Conservation (phyloP, 257 asterid genomes). For the Nyctanthes arbortristis region DNA sequence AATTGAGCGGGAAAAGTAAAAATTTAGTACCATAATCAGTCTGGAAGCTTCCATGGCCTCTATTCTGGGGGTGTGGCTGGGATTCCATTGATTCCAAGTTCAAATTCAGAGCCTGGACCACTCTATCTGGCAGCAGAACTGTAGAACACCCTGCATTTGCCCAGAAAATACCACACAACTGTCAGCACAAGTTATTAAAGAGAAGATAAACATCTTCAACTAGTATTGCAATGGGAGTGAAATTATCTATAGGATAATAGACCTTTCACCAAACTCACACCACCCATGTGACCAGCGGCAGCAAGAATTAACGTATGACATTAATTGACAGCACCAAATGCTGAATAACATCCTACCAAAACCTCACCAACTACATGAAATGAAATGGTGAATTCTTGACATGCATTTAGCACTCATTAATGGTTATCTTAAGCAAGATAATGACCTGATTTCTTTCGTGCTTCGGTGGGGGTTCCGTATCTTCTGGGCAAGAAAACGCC, state of each 20-base stretch:
- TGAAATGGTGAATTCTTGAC: not conserved
- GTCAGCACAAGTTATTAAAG: not conserved
- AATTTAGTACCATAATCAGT: constrained; percentile 22
- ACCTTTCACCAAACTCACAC: not conserved
- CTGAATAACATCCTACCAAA: not conserved
- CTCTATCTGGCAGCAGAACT: constrained; percentile 54
- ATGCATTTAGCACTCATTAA: not conserved
- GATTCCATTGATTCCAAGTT: constrained; percentile 27
- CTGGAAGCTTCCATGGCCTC: not conserved
- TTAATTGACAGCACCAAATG: not conserved
- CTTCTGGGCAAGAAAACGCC: constrained; percentile 80
- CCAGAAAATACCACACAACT: not conserved
- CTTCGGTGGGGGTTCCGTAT: constrained; percentile 33
- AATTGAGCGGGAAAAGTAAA: not conserved
- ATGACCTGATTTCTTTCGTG: constrained; percentile 51
- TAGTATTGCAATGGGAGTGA: not conserved
- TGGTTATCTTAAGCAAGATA: not conserved
- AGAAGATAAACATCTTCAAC: too few relatives aligned
- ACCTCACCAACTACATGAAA: not conserved
- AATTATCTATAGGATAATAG: too few relatives aligned
- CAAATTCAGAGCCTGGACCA: constrained; percentile 53
- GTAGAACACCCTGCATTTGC: constrained; percentile 33
- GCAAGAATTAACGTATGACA: not conserved
- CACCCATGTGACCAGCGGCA: constrained; percentile 6
- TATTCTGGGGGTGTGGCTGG: constrained; percentile 8